Conservation (phyloP, 2,329 filamentous ascomycete species). For the Xylaria sp. region DNA sequence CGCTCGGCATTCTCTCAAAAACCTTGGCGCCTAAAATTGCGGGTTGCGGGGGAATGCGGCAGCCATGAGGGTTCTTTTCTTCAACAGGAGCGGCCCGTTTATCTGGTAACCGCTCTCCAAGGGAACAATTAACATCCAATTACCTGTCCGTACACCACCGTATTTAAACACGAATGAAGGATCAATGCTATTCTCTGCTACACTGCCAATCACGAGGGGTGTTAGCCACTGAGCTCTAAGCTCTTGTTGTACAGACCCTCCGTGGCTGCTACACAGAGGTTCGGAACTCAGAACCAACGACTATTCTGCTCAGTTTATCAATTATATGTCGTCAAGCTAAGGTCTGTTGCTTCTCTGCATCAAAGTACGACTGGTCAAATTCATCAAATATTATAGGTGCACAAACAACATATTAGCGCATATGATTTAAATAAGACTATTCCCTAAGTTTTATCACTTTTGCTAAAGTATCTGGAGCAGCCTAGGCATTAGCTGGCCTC, state of each 20-base stretch:
- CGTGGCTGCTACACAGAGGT: neutral
- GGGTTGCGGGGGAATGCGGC: slow-evolving; percentile 6
- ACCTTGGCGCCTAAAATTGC: slow-evolving; percentile 14
- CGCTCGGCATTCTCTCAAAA: slow-evolving; percentile 15
- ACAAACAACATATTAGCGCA: neutral
- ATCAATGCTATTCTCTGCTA: neutral
- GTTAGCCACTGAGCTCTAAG: neutral
- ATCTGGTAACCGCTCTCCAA: slow-evolving; percentile 1
- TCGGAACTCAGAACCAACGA: neutral
- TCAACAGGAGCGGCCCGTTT: neutral
- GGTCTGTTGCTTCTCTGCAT: neutral
- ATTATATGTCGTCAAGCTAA: neutral
- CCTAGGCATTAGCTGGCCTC: neutral
- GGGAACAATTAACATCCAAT: neutral
- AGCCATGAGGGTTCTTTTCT: neutral
- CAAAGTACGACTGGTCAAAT: neutral
- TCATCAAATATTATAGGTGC: neutral
- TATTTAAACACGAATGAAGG: neutral
- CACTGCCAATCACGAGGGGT: neutral
- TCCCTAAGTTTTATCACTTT: neutral
- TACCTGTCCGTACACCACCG: slow-evolving; percentile 1
- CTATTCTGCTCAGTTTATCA: neutral
- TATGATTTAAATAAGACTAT: neutral
- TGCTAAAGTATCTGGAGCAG: neutral
- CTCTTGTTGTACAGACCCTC: neutral